Conservation (phyloP, 139 green algal genomes). For the Chlamydomonas sphaeroides region DNA sequence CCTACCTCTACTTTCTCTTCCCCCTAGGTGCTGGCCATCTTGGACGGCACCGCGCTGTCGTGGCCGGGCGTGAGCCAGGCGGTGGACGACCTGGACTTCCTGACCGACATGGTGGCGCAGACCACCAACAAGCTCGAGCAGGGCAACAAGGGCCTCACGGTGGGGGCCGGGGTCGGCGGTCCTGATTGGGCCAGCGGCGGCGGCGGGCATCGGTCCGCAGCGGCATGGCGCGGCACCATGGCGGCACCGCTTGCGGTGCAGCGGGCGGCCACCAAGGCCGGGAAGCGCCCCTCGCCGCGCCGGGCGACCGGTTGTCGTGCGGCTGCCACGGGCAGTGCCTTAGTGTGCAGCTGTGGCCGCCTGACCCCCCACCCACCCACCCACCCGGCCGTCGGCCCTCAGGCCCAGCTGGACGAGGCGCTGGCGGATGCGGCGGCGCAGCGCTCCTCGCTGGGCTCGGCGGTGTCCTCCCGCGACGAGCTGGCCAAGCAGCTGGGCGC, state of each 20-base stretch:
- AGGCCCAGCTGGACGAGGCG: constrained; percentile 16
- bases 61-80: constrained; percentile 59
- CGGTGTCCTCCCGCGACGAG: constrained; percentile 16
- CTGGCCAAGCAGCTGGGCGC: constrained; percentile 21
- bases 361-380: background rate
- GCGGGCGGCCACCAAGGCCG: no score
- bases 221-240: background rate
- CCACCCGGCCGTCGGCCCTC: background rate
- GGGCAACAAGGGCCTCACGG: background rate
- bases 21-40: constrained; percentile 48
- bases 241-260: no score
- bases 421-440: constrained; percentile 12
- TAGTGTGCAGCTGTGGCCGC: no score
- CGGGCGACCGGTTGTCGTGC: no score
- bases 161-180: background rate
- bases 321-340: no score
- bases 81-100: constrained; percentile 51
- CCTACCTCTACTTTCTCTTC: no score
- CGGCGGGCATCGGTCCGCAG: no score
- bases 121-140: constrained; percentile 23
- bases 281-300: no score
- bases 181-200: background rate
- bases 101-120: constrained; percentile 45
- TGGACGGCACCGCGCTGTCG: constrained; percentile 51
- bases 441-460: constrained; percentile 9